phyloP scores from a whole-genome alignment of 208 protist species.

The Crithidia bombi region DNA sequence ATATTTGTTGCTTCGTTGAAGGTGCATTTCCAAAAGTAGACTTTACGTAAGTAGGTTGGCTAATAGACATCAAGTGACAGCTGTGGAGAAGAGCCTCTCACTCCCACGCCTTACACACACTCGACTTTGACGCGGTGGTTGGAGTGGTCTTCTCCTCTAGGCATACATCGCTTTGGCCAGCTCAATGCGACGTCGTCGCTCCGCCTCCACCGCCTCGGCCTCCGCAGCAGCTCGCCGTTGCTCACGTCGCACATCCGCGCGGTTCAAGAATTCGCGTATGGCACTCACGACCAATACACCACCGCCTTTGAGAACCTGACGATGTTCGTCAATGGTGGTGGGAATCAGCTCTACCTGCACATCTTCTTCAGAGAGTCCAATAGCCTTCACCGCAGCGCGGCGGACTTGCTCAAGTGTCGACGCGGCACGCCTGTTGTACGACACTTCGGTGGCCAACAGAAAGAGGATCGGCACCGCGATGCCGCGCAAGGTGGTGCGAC shows the following conservation, averaged over 20 bases:
- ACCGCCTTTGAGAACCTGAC: slow-evolving; percentile 61
- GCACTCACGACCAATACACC: slow-evolving; percentile 35
- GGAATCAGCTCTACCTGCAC: slow-evolving; percentile 57
- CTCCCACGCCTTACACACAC: too few relatives aligned
- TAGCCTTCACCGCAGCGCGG: slow-evolving; percentile 25
- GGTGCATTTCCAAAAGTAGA: not conserved
- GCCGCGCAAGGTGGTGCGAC: slow-evolving; percentile 31
- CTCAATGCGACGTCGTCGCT: slow-evolving; percentile 36
- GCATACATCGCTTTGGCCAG: slow-evolving; percentile 31
- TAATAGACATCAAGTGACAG: slow-evolving; percentile 9
- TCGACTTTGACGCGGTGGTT: too few relatives aligned
- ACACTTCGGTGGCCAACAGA: slow-evolving; percentile 57
- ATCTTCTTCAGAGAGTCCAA: slow-evolving; percentile 39
- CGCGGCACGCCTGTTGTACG: slow-evolving; percentile 46
- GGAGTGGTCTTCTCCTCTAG: too few relatives aligned
- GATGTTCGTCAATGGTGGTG: slow-evolving; percentile 71
- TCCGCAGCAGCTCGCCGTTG: slow-evolving; percentile 28
- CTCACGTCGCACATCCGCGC: slow-evolving; percentile 28
- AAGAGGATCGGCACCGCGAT: slow-evolving; percentile 62
- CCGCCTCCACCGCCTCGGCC: slow-evolving; percentile 12
- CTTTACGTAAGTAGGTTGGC: not conserved
- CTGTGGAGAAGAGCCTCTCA: too few relatives aligned
- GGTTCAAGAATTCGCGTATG: slow-evolving; percentile 54
- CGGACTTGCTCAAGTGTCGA: slow-evolving; percentile 34
- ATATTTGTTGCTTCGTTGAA: not conserved